Conservation (phyloP, 2,329 filamentous ascomycete genomes). For the Nothomitra cinnamomea region DNA sequence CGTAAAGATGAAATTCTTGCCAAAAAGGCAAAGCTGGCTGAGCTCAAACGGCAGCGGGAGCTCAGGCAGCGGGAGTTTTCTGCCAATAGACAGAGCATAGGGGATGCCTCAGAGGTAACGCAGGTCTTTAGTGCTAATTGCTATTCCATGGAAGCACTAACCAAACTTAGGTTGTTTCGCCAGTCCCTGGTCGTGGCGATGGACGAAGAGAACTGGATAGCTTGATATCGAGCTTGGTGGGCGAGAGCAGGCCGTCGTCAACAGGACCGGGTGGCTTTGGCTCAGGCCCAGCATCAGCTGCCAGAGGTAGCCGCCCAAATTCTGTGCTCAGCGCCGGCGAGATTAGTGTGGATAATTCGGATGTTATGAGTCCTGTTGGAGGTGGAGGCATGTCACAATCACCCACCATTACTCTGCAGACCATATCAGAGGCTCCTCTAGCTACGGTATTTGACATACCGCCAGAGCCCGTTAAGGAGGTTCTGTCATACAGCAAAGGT, state of each 20-base stretch:
- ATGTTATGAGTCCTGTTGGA: slow-evolving; percentile 27
- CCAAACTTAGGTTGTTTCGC: slow-evolving; percentile 42
- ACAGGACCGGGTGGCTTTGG: slow-evolving; percentile 39
- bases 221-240: slow-evolving; percentile 69
- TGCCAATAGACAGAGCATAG: slow-evolving; percentile 49
- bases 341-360: slow-evolving; percentile 49
- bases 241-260: slow-evolving; percentile 56
- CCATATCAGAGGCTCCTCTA: slow-evolving; percentile 54
- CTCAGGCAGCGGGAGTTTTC: slow-evolving; percentile 61
- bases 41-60: slow-evolving; percentile 85
- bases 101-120: slow-evolving; percentile 52
- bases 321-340: slow-evolving; percentile 73
- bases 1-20: slow-evolving; percentile 90
- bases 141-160: neutral
- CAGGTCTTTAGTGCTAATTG: neutral
- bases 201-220: slow-evolving; percentile 65
- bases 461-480: slow-evolving; percentile 58
- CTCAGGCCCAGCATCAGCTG: slow-evolving; percentile 15
- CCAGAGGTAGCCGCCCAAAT: slow-evolving; percentile 56
- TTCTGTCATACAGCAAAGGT: slow-evolving; percentile 93
- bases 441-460: slow-evolving; percentile 61
- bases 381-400: neutral
- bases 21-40: slow-evolving; percentile 92
- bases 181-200: slow-evolving; percentile 50
- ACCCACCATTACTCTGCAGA: slow-evolving; percentile 29